Evolutionary conservation across 176 grass and related monocot species (phyloP).

Genomic region (Zizania latifolia): DNA sequence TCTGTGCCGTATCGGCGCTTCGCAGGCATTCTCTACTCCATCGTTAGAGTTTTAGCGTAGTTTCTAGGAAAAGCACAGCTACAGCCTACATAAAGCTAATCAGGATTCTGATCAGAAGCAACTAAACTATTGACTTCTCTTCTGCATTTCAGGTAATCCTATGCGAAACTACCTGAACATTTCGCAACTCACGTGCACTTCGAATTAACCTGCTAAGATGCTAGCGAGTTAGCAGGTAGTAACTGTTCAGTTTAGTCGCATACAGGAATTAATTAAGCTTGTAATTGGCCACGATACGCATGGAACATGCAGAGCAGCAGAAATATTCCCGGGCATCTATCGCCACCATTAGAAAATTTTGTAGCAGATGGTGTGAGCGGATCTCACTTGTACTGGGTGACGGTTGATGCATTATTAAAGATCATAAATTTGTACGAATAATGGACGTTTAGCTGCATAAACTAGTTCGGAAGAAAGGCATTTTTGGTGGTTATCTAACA

Average conservation of each 20-base stretch:
- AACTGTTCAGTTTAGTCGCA: not conserved
- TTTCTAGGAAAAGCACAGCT: too few relatives aligned
- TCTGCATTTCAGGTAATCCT: too few relatives aligned
- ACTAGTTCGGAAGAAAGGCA: not conserved
- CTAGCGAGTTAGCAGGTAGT: not conserved
- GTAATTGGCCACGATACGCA: not conserved
- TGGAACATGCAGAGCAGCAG: not conserved
- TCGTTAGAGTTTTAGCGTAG: too few relatives aligned
- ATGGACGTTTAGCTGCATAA: constrained; percentile 3
- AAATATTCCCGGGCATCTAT: constrained; percentile 16
- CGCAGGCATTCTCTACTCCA: too few relatives aligned
- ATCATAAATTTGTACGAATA: constrained; percentile 20
- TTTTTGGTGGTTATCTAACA: constrained; percentile 39
- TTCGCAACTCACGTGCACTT: constrained; percentile 16
- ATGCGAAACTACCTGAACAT: not conserved
- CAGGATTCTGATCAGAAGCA: too few relatives aligned
- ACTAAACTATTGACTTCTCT: too few relatives aligned
- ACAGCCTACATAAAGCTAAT: too few relatives aligned
- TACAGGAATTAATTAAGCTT: not conserved
- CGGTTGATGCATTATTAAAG: constrained; percentile 23
- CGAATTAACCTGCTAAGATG: not conserved
- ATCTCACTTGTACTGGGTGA: constrained; percentile 21
- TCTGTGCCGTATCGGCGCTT: too few relatives aligned
- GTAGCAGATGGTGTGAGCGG: constrained; percentile 14
- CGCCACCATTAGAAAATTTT: not conserved